A percentile compares a stretch with the other conserved stretches of the same genome.
These are phyloP conservation scores for Camellia granthamiana DNA, from an alignment of 148 eudicot genomes.

Conservation along the genomic window DNA sequence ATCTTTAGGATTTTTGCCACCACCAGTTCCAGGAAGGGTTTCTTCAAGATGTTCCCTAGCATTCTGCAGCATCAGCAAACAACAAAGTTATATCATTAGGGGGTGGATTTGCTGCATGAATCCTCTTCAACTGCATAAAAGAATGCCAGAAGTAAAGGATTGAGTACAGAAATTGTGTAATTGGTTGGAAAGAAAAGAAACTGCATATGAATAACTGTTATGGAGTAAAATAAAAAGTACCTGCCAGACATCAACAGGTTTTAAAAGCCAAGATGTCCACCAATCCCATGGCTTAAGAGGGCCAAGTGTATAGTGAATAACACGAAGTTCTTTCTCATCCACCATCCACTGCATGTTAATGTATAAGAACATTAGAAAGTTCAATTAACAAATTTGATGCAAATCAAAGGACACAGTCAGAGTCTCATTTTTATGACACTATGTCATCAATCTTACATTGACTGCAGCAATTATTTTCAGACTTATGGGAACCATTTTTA, in stretches of 20 bases:
- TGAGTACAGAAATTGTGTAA: neutral
- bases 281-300: conserved; percentile 99
- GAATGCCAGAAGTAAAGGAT: neutral
- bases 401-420: conserved; percentile 1
- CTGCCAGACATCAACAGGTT: conserved; percentile 99
- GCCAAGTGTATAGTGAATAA: conserved; percentile 95
- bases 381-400: conserved; percentile 8
- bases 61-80: conserved; percentile 49
- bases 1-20: conserved; percentile 71
- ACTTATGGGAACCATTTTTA: neutral
- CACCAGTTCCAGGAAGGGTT: conserved; percentile 90
- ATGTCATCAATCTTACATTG: neutral
- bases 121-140: neutral
- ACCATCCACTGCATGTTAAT: conserved; percentile 90
- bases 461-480: neutral
- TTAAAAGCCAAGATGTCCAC: conserved; percentile 99
- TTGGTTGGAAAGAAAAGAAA: neutral
- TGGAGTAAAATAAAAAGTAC: conserved; percentile 32
- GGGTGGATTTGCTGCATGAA: neutral
- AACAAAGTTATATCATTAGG: neutral
- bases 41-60: conserved; percentile 67
- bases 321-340: conserved; percentile 81
- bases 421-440: neutral
- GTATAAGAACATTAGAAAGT: conserved; percentile 12
- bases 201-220: neutral